Conservation (phyloP, 768 basidiomycete genomes). For the Suillus subalutaceus region DNA sequence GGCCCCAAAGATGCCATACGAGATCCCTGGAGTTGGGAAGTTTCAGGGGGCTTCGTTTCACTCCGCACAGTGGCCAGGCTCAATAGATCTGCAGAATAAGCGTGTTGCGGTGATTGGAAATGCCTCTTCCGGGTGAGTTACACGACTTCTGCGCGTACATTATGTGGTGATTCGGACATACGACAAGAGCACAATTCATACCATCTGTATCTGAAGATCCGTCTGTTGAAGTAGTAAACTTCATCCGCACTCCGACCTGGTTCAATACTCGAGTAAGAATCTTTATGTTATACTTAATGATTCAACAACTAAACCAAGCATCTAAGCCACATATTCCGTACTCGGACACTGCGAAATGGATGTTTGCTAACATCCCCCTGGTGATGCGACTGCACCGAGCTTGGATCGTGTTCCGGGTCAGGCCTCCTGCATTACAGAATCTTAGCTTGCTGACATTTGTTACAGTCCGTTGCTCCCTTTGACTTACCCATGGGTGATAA, state of each 20-base stretch:
- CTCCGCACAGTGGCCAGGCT: slow-evolving; percentile 51
- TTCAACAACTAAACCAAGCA: slow-evolving; percentile 29
- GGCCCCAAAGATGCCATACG: slow-evolving; percentile 14
- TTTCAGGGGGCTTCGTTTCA: slow-evolving; percentile 58
- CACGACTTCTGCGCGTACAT: neutral
- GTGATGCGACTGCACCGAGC: slow-evolving; percentile 54
- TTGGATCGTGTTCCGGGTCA: slow-evolving; percentile 50
- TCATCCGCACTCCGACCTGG: slow-evolving; percentile 65
- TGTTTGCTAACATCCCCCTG: slow-evolving; percentile 56
- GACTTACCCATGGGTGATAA: slow-evolving; percentile 16
- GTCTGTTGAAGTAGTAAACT: slow-evolving; percentile 58
- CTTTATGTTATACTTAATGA: neutral
- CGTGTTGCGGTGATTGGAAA: neutral
- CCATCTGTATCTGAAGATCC: neutral
- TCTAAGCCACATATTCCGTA: slow-evolving; percentile 43
- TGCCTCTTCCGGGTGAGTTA: slow-evolving; percentile 1
- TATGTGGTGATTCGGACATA: neutral
- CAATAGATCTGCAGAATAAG: slow-evolving; percentile 38
- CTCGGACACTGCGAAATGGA: slow-evolving; percentile 45
- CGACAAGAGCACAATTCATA: neutral
- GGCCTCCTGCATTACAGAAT: slow-evolving; percentile 15
- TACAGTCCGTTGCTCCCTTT: slow-evolving; percentile 23
- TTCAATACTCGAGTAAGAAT: slow-evolving; percentile 47
- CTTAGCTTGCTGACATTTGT: neutral
- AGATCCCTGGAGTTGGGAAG: slow-evolving; percentile 35